phyloP scores from a whole-genome alignment of 2,329 filamentous ascomycete species.

The Chalara sp. region DNA sequence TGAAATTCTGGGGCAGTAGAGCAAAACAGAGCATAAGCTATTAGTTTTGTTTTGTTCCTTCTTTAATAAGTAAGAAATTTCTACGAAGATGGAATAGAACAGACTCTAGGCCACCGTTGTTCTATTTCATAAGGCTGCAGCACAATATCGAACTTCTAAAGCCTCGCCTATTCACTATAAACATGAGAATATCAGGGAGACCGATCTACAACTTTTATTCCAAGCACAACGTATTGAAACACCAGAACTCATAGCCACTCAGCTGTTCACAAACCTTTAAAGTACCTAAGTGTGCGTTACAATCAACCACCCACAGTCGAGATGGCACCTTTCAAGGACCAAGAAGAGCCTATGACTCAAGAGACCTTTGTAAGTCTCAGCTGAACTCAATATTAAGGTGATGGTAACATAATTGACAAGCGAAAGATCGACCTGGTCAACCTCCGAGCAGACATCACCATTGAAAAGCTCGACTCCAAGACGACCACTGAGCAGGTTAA shows the following conservation, averaged over 20 bases:
- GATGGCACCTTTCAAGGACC: not conserved
- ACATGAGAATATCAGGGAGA: not conserved
- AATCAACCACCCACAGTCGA: not conserved
- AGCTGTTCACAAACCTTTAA: not conserved
- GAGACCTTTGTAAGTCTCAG: not conserved
- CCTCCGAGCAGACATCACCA: not conserved
- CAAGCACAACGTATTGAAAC: not conserved
- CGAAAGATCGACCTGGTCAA: not conserved
- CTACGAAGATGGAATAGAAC: too few relatives aligned
- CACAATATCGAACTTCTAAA: too few relatives aligned
- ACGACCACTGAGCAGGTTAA: not conserved
- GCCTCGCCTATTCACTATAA: not conserved
- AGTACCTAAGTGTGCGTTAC: not conserved
- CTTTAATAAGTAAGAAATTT: too few relatives aligned
- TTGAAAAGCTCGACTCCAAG: not conserved
- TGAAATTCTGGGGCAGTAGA: too few relatives aligned
- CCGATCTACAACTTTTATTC: not conserved
- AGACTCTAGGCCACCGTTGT: too few relatives aligned
- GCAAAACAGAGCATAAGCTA: too few relatives aligned
- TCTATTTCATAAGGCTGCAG: too few relatives aligned
- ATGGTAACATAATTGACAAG: not conserved
- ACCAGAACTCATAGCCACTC: not conserved
- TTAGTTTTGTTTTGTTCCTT: too few relatives aligned
- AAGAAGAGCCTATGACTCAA: not conserved
- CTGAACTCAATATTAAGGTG: not conserved